Conservation (phyloP, 352 stramenopile genomes). For the Pythium phragmitis region DNA sequence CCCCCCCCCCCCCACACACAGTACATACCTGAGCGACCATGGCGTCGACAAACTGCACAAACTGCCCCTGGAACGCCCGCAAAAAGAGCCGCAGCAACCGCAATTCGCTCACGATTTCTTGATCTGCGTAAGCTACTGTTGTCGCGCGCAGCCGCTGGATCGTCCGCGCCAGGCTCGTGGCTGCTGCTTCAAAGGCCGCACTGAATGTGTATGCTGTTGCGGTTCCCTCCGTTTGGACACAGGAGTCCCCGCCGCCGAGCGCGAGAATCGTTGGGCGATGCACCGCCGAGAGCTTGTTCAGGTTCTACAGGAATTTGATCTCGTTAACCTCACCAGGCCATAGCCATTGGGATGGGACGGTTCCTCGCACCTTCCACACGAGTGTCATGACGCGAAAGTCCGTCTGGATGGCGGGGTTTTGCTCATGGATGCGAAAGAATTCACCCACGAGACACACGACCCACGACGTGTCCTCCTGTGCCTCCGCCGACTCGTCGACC, state of each 20-base stretch:
- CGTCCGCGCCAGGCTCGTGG: slow-evolving; percentile 11
- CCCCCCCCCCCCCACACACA: neutral
- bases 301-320: slow-evolving; percentile 8
- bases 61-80: slow-evolving; percentile 60
- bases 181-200: slow-evolving; percentile 20
- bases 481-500: neutral
- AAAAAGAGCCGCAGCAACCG: slow-evolving; percentile 57
- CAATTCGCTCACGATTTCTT: slow-evolving; percentile 21
- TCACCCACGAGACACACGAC: slow-evolving; percentile 10
- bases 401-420: neutral
- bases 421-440: slow-evolving; percentile 18
- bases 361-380: slow-evolving; percentile 24
- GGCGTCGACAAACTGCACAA: slow-evolving; percentile 37
- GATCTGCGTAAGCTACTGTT: neutral
- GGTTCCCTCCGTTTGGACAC: neutral
- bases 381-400: slow-evolving; percentile 28
- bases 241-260: neutral
- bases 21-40: slow-evolving; percentile 30
- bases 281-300: slow-evolving; percentile 25
- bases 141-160: slow-evolving; percentile 9
- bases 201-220: neutral
- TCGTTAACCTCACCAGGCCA: neutral
- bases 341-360: neutral
- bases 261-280: slow-evolving; percentile 4
- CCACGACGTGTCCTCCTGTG: slow-evolving; percentile 3